Base-by-base conservation (phyloP, 306 rosid genomes). In the Sindora glabra region DNA sequence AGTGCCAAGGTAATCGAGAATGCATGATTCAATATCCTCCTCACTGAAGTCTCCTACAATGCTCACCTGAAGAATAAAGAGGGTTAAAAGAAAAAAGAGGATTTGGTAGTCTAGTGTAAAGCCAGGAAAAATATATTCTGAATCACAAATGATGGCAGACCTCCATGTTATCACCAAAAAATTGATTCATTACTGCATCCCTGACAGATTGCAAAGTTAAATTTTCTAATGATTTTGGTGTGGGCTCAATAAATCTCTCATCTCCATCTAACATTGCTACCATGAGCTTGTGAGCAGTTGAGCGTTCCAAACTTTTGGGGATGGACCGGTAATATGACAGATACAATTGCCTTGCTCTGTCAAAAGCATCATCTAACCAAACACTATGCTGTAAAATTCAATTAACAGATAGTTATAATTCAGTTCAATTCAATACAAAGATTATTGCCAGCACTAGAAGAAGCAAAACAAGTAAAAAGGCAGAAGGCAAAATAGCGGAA, bases 211-310 rank as follows among this genome's bases (percentile, higher is more conserved):
- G 90, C 79, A 92, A 78, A 21, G 86, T 78, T 71, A 92, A 86
- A 80, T 78, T 76, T 77, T 89, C 90, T 55, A 92, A 73, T 6
- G 96, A 86, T 26, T 72, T 78, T 47, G 99, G 99, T 32, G 96
- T 83, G 44, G 99, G 99, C 86, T 92, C 96, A 37, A 83, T 89
- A 80, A 92, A 92, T 38, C 99, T 79, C 72, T 92, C 99, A 42
- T 92, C 99, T 48, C 94, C 94, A 62, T 84, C 86, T 81, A 89
- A 62, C 99, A 92, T 92, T 66, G 97, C 99, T 54, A 84, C 73
- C 99, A 92, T 89, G 77, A 92, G 99, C 74, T 89, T 92, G 79
- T 92, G 96, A 65, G 99, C 99, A 80, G 99, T 92, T 46, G 99
- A 89, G 19, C 99, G 96, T 76, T 89, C 99, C 85, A 92, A 76